These are phyloP conservation scores for Penicillium antarcticum DNA, from an alignment of 495 filamentous ascomycete genomes.

Conservation along the genomic window DNA sequence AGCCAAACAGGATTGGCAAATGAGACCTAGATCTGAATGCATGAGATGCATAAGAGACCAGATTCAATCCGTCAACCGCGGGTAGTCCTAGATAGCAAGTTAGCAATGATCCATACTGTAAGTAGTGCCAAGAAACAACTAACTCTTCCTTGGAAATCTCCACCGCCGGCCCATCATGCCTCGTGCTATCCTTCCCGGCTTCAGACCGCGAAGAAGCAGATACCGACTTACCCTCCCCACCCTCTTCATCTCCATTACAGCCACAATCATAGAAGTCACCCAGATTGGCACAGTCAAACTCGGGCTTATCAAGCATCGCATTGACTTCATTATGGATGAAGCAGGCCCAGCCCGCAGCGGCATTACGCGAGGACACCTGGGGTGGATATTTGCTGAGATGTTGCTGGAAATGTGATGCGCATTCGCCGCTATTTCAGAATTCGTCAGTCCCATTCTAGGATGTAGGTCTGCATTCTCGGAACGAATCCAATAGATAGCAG, in stretches of 20 bases:
- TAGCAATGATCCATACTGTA: conserved; percentile 4
- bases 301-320: conserved; percentile 71
- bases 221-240: conserved; percentile 10
- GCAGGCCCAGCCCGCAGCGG: conserved; percentile 88
- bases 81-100: conserved; percentile 21
- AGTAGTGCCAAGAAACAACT: conserved; percentile 16
- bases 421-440: conserved; percentile 68
- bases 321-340: conserved; percentile 96
- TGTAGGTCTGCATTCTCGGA: neutral
- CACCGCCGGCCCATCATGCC: conserved; percentile 24
- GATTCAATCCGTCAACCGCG: conserved; percentile 19
- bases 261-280: conserved; percentile 96
- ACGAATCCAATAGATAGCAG: neutral
- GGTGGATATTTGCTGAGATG: conserved; percentile 84
- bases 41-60: neutral
- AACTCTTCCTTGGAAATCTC: conserved; percentile 44
- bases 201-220: conserved; percentile 6
- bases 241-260: conserved; percentile 70
- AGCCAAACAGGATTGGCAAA: neutral
- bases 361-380: conserved; percentile 78
- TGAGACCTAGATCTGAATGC: neutral
- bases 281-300: conserved; percentile 86
- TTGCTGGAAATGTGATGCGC: conserved; percentile 83
- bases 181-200: neutral
- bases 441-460: conserved; percentile 11